Evolutionary conservation across 768 basidiomycete species (phyloP), one percentile per base, ranked within the genome.

Genomic region (Pleurotus djamor): DNA sequence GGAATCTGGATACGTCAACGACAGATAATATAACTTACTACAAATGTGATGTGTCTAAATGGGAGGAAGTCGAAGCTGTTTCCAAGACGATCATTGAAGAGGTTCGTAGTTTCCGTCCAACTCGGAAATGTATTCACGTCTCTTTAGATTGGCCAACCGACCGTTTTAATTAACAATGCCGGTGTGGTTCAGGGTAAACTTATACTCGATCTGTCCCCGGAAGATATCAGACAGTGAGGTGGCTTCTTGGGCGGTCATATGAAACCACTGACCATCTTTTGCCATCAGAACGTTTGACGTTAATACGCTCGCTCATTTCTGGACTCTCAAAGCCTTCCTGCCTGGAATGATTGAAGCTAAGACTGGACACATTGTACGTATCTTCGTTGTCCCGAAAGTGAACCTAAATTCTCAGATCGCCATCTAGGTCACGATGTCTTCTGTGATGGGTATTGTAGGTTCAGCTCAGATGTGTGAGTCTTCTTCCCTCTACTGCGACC

Each of bases 151-250:
- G 96, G 93, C 3, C 81, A 91, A 60, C 92, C 92, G 0, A 97
- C 97, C 0, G 82, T 98, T 41, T 75, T 99, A 21, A 79, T 99
- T 65, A 98, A 98, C 75, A 98, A 96, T 68, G 97, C 96, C 0
- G 97, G 96, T 16, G 87, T 97, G 59, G 92, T 91, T 28, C 92
- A 95, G 73, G 94, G 95, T 28, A 96, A 95, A 66, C 74, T 87
- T 1, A 74, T 99, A 35, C 74, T 96, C 10, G 95, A 98, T 66
- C 77, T 97, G 59, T 76, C 73, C 2, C 82, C 89, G 4, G 80
- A 85, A 56, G 96, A 99, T 66, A 72, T 98, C 48, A 76, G 84
- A 63, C 88, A 94, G 96, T 97, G 60, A 35, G 70, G 61, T 35
- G 35, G 21, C 48, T 58, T 38, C 38, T 35, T 37, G 12, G 13